Evolutionary conservation across 257 asterid genomes (phyloP).

Genomic region (Rauvolfia tetraphylla): DNA sequence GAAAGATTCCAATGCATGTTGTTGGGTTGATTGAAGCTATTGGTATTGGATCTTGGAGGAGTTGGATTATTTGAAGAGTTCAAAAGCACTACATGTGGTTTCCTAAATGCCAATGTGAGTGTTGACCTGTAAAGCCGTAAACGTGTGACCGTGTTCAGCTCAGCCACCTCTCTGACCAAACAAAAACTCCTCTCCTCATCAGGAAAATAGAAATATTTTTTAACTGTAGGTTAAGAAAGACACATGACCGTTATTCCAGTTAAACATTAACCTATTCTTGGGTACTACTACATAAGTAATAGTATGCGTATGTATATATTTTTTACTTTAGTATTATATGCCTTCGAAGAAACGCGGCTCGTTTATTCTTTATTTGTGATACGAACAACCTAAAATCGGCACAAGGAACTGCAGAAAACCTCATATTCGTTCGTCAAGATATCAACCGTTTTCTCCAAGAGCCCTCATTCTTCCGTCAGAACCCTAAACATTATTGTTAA

Average conservation of each 20-base stretch:
- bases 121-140: conserved; percentile 26
- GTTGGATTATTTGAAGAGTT: neutral
- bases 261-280: conserved; percentile 20
- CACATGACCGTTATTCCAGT: conserved; percentile 74
- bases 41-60: conserved; percentile 3
- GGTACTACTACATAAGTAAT: neutral
- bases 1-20: conserved; percentile 12
- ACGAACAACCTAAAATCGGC: conserved; percentile 8
- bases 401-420: neutral
- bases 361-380: conserved; percentile 10
- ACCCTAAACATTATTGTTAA: conserved; percentile 21
- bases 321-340: conserved; percentile 1
- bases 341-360: conserved; percentile 45
- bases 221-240: neutral
- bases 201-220: neutral
- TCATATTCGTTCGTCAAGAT: neutral
- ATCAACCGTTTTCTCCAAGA: neutral
- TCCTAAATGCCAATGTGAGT: conserved; percentile 17
- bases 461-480: neutral
- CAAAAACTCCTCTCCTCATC: neutral
- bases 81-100: conserved; percentile 15
- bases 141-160: conserved; percentile 11
- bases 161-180: conserved; percentile 15
- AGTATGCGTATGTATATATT: too few relatives aligned
- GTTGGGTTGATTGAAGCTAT: neutral